Conservation (phyloP, 345 rosid species). For the Pistacia integerrima region DNA sequence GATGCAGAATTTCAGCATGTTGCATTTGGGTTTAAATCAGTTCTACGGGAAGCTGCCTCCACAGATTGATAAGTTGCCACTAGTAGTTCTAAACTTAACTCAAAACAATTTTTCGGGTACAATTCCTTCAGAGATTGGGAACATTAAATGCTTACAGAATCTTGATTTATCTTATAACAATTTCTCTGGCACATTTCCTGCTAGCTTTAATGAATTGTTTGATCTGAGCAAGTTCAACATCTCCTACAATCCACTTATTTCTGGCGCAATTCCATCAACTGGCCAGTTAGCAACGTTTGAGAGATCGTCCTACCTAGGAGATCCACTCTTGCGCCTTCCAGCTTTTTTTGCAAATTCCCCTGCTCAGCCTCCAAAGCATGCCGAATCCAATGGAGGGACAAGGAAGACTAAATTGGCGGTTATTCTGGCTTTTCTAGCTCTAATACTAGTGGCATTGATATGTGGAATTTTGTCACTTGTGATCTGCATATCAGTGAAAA, state of each 20-base stretch:
- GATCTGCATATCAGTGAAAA: slow-evolving; percentile 41
- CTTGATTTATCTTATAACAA: slow-evolving; percentile 86
- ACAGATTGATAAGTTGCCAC: slow-evolving; percentile 61
- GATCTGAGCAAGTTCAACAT: slow-evolving; percentile 82
- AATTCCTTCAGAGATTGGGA: slow-evolving; percentile 69
- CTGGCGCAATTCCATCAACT: slow-evolving; percentile 65
- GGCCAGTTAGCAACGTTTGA: slow-evolving; percentile 86
- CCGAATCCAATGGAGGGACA: not conserved
- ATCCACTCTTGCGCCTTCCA: slow-evolving; percentile 63
- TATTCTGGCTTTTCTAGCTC: slow-evolving; percentile 40
- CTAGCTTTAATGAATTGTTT: slow-evolving; percentile 54
- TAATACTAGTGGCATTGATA: slow-evolving; percentile 37
- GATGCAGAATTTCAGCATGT: slow-evolving; percentile 64
- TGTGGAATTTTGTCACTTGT: slow-evolving; percentile 51
- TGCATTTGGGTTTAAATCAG: slow-evolving; percentile 70
- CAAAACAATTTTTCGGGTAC: slow-evolving; percentile 59
- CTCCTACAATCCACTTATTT: slow-evolving; percentile 73
- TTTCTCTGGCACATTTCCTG: slow-evolving; percentile 76
- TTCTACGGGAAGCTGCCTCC: slow-evolving; percentile 60
- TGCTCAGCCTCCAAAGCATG: slow-evolving; percentile 1
- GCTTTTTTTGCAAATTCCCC: slow-evolving; percentile 43
- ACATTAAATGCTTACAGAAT: slow-evolving; percentile 64
- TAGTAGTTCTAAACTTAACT: slow-evolving; percentile 73
- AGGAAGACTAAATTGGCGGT: slow-evolving; percentile 35
- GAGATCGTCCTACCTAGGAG: slow-evolving; percentile 68